Base-by-base conservation (phyloP, 768 basidiomycete genomes). In the Arthromyces matolae region DNA sequence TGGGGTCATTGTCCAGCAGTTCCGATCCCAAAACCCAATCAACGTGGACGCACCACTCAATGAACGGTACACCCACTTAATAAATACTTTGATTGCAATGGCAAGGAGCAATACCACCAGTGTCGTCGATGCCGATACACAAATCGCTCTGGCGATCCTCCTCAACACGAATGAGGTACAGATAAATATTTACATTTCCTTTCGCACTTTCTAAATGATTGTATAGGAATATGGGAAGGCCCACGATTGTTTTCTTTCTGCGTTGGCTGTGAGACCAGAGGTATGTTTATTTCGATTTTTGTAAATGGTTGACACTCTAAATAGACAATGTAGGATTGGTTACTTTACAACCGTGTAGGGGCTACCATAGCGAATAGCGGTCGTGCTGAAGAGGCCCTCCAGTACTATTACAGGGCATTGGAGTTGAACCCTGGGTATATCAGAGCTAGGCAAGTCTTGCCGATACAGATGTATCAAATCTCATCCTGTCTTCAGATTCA, bases 241-340 rank as follows among this genome's bases (percentile, higher is more conserved):
- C 0, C 83, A 86, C 51, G 96, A 99, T 63, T 99, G 96, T 71
- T 97, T 99, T 70, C 75, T 75, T 39, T 78, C 94, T 0, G 96
- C 96, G 1, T 69, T 98, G 50, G 84, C 84, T 3, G 84, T 93
- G 42, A 76, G 92, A 49, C 95, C 93, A 2, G 84, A 93, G 45
- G 94, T 96, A 61, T 46, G 74, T 60, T 44, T n/a, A n/a, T n/a
- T n/a, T n/a, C n/a, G n/a, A n/a, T n/a, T n/a, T n/a, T n/a, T n/a
- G n/a, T n/a, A n/a, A n/a, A n/a, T n/a, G n/a, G n/a, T n/a, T n/a
- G n/a, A n/a, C n/a, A n/a, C n/a, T n/a, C n/a, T n/a, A n/a, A n/a
- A n/a, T n/a, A n/a, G n/a, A n/a, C n/a, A n/a, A n/a, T n/a, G n/a
- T 41, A 94, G 90, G 93, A 97, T 61, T 95, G 89, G 85, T 70